Conservation (phyloP, 192 early-diverging fungal genomes). For the Entrophospora sp. region DNA sequence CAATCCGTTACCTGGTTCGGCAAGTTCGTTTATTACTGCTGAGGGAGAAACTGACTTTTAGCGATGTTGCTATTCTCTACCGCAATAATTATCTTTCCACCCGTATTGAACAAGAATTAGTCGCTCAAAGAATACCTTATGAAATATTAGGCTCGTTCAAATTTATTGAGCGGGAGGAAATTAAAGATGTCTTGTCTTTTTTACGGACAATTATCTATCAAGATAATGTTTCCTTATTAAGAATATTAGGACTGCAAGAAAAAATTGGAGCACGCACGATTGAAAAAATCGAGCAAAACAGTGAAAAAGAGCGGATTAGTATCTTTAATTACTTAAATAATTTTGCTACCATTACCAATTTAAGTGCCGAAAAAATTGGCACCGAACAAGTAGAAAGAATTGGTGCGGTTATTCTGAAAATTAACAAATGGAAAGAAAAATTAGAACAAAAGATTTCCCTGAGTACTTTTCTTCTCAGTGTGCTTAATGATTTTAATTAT, state of each 20-base stretch:
- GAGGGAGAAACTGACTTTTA: background rate
- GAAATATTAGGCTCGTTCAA: slow-evolving; percentile 11
- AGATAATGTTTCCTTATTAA: slow-evolving; percentile 1
- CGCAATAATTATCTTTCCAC: slow-evolving; percentile 14
- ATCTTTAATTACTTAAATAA: slow-evolving; percentile 4
- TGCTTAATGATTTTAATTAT: slow-evolving; percentile 2
- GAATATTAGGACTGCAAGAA: background rate
- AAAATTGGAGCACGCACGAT: slow-evolving; percentile 3
- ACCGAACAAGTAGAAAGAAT: background rate
- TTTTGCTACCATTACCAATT: background rate
- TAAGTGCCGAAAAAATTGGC: background rate
- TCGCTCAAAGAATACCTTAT: slow-evolving; percentile 2
- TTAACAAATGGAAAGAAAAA: background rate
- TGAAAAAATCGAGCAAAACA: slow-evolving; percentile 10
- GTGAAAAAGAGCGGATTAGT: background rate
- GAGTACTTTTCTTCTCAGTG: background rate
- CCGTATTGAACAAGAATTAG: slow-evolving; percentile 3
- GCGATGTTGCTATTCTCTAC: slow-evolving; percentile 4
- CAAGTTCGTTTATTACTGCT: background rate
- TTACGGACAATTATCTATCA: background rate
- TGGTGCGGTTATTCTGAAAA: background rate
- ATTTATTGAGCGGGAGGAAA: slow-evolving; percentile 13
- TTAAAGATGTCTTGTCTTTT: slow-evolving; percentile 7
- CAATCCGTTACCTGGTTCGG: background rate
- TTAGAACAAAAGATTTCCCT: background rate